phyloP scores from a whole-genome alignment of 768 basidiomycete species.

The Chalciporus piperatus region DNA sequence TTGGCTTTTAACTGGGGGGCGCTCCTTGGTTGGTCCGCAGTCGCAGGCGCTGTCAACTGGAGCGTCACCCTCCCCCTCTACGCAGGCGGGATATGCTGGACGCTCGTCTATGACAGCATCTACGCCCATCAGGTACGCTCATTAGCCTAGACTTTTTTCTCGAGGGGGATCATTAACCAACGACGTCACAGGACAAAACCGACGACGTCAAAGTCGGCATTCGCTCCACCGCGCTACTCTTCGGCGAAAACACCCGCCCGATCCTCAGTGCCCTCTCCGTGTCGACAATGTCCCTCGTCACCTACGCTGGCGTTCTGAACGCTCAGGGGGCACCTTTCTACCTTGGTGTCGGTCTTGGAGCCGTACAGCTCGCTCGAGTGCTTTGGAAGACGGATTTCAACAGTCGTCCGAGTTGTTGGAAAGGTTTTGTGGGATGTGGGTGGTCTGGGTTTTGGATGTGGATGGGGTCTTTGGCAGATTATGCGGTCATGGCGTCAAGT shows the following conservation, averaged over 20 bases:
- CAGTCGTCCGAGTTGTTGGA: slow-evolving; percentile 78
- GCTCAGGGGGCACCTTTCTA: slow-evolving; percentile 77
- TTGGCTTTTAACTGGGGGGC: slow-evolving; percentile 98
- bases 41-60: slow-evolving; percentile 82
- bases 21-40: slow-evolving; percentile 93
- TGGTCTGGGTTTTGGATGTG: slow-evolving; percentile 88
- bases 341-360: slow-evolving; percentile 69
- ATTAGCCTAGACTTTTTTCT: too few species aligned
- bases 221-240: slow-evolving; percentile 91
- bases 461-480: slow-evolving; percentile 77
- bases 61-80: slow-evolving; percentile 82
- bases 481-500: slow-evolving; percentile 32
- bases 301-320: slow-evolving; percentile 79
- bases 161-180: not conserved
- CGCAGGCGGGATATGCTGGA: slow-evolving; percentile 88
- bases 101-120: slow-evolving; percentile 94
- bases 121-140: slow-evolving; percentile 87
- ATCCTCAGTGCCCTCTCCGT: slow-evolving; percentile 74
- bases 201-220: slow-evolving; percentile 90
- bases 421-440: slow-evolving; percentile 83
- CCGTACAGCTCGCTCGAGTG: slow-evolving; percentile 74
- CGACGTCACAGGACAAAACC: slow-evolving; percentile 67
- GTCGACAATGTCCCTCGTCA: slow-evolving; percentile 69
- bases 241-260: slow-evolving; percentile 71
- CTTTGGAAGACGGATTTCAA: slow-evolving; percentile 76